phyloP scores from a whole-genome alignment of 805 yeast genomes.

The Candida dendrica region DNA sequence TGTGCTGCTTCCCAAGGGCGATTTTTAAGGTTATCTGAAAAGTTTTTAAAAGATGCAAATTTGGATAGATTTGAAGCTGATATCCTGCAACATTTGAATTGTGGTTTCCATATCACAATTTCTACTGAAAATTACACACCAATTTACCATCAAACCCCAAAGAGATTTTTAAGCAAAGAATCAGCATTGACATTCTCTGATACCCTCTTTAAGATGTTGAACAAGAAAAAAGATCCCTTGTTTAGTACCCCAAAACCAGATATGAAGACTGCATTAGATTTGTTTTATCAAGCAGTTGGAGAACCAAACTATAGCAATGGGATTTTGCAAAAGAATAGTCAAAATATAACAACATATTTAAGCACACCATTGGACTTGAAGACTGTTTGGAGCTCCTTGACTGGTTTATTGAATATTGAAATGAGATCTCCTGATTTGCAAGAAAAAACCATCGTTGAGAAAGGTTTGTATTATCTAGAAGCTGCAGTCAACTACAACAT shows the following conservation, averaged over 20 bases:
- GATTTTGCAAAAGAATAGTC: slow-evolving; percentile 38
- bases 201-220: slow-evolving; percentile 49
- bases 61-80: slow-evolving; percentile 51
- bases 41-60: slow-evolving; percentile 37
- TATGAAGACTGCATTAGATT: slow-evolving; percentile 65
- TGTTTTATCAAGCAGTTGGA: slow-evolving; percentile 63
- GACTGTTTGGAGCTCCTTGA: slow-evolving; percentile 40
- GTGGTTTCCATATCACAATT: slow-evolving; percentile 66
- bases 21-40: slow-evolving; percentile 55
- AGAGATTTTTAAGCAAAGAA: slow-evolving; percentile 29
- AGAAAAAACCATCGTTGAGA: slow-evolving; percentile 29
- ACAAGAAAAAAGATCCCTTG: slow-evolving; percentile 51
- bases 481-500: slow-evolving; percentile 64
- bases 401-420: slow-evolving; percentile 36
- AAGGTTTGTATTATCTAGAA: slow-evolving; percentile 64
- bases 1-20: slow-evolving; percentile 62
- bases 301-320: slow-evolving; percentile 43
- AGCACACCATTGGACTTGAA: slow-evolving; percentile 37
- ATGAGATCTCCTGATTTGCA: slow-evolving; percentile 25
- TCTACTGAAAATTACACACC: slow-evolving; percentile 56
- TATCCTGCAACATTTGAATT: slow-evolving; percentile 67
- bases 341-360: slow-evolving; percentile 38
- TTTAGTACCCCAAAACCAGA: slow-evolving; percentile 59
- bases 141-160: slow-evolving; percentile 52
- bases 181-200: slow-evolving; percentile 34